Percentiles rank a stretch among this genome's conserved stretches.
These are phyloP conservation scores for Hevea brasiliensis DNA, from an alignment of 345 rosid genomes.

Conservation along the genomic window DNA sequence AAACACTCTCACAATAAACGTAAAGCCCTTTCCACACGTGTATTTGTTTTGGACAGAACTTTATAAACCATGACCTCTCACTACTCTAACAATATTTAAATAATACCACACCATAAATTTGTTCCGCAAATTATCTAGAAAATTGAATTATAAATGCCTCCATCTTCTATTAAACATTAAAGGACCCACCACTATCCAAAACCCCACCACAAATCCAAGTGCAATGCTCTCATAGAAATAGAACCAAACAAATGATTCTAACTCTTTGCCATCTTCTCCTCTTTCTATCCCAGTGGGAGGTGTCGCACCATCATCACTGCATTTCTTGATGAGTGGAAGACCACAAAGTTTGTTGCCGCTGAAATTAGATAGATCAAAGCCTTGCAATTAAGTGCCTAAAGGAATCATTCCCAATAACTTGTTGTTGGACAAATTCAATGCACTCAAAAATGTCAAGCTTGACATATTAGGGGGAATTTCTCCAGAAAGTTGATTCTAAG, in stretches of 20 bases:
- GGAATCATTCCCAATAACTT: constrained; percentile 20
- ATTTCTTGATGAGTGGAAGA: not conserved
- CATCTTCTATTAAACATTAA: not conserved
- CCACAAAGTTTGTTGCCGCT: constrained; percentile 1
- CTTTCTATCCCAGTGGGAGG: not conserved
- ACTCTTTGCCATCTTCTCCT: not conserved
- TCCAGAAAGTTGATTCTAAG: constrained; percentile 16
- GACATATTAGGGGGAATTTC: constrained; percentile 23
- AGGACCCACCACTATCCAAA: not conserved
- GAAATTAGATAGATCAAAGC: constrained; percentile 5
- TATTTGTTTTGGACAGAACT: not conserved
- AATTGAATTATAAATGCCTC: not conserved
- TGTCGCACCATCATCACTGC: not conserved
- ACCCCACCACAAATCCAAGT: not conserved
- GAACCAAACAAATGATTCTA: not conserved
- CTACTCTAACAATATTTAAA: too few species aligned
- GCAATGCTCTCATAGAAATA: not conserved
- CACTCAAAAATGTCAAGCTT: constrained; percentile 13
- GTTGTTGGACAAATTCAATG: not conserved
- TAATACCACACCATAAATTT: not conserved
- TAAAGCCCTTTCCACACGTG: too few species aligned
- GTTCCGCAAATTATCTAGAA: not conserved
- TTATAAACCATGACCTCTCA: too few species aligned
- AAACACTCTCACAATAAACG: too few species aligned
- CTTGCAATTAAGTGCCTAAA: constrained; percentile 10